Conservation (phyloP, 2,329 filamentous ascomycete genomes). For the Immersiporthe knoxdaviesiana region DNA sequence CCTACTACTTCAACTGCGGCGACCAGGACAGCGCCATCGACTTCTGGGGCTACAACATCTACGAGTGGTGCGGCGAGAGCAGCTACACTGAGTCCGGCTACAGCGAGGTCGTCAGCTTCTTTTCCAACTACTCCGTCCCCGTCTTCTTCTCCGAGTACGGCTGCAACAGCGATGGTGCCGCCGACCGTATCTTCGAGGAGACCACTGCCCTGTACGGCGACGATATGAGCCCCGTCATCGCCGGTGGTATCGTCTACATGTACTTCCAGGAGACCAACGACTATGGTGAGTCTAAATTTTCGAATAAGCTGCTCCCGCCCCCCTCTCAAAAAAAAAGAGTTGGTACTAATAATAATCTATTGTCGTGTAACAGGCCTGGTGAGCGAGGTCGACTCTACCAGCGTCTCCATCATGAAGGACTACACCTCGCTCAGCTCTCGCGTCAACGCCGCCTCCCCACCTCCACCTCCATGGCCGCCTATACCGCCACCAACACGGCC, state of each 20-base stretch:
- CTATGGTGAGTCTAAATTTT: slow-evolving; percentile 31
- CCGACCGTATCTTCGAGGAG: slow-evolving; percentile 81
- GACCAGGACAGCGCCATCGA: slow-evolving; percentile 69
- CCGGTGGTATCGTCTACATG: slow-evolving; percentile 98
- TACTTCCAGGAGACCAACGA: slow-evolving; percentile 92
- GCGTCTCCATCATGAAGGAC: slow-evolving; percentile 70
- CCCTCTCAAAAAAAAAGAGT: too few relatives aligned
- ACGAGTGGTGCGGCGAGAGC: slow-evolving; percentile 96
- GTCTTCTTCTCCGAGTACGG: slow-evolving; percentile 99
- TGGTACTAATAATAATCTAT: slow-evolving; percentile 8
- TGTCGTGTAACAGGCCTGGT: slow-evolving; percentile 62
- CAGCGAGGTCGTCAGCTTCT: slow-evolving; percentile 81
- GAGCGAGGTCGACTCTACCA: slow-evolving; percentile 55
- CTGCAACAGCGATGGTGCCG: slow-evolving; percentile 73
- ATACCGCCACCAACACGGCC: slow-evolving; percentile 74
- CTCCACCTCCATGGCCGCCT: slow-evolving; percentile 66
- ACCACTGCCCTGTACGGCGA: slow-evolving; percentile 77
- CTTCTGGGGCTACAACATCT: slow-evolving; percentile 99
- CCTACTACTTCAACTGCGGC: slow-evolving; percentile 95
- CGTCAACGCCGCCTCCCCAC: slow-evolving; percentile 68
- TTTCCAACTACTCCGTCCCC: slow-evolving; percentile 85
- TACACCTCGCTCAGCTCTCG: slow-evolving; percentile 73
- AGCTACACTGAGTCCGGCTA: slow-evolving; percentile 78
- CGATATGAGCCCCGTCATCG: slow-evolving; percentile 86
- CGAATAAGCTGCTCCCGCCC: too few relatives aligned